Percentiles rank a stretch among this genome's conserved stretches.
Conservation (phyloP, 2,329 filamentous ascomycete genomes). For the Blastomyces emzantsi region DNA sequence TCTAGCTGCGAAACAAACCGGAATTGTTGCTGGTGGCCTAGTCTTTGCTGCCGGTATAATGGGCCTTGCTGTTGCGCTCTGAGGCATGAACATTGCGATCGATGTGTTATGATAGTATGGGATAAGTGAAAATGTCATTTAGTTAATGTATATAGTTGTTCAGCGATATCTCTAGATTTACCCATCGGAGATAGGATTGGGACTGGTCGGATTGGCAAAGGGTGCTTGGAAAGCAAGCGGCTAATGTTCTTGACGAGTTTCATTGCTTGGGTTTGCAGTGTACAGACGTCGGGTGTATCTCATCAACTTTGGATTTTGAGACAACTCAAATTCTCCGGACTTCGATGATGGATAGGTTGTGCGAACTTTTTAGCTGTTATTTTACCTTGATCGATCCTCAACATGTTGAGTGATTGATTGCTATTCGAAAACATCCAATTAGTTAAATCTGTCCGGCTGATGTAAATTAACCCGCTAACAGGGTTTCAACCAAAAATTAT, state of each 20-base stretch:
- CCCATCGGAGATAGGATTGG: neutral
- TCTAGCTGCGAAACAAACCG: constrained; percentile 18
- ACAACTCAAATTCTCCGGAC: neutral
- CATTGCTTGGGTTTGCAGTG: neutral
- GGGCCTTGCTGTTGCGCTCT: constrained; percentile 22
- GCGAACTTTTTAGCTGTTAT: neutral
- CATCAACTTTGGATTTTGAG: neutral
- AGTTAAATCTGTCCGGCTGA: neutral
- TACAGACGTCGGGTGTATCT: neutral
- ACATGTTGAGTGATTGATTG: neutral
- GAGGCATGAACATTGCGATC: neutral
- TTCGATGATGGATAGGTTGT: neutral
- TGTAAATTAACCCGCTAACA: neutral
- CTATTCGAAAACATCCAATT: neutral
- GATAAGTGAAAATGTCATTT: neutral
- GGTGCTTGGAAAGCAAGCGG: no score
- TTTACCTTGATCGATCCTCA: neutral
- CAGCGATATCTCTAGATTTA: neutral
- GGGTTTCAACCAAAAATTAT: neutral
- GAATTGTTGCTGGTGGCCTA: constrained; percentile 17
- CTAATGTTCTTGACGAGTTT: neutral
- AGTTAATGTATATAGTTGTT: neutral
- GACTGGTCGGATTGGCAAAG: neutral
- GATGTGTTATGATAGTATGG: neutral
- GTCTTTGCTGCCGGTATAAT: constrained; percentile 20